Evolutionary conservation across 441 rosid species (phyloP), one percentile per base, ranked within the genome.

Genomic region (Brassica hybrid): DNA sequence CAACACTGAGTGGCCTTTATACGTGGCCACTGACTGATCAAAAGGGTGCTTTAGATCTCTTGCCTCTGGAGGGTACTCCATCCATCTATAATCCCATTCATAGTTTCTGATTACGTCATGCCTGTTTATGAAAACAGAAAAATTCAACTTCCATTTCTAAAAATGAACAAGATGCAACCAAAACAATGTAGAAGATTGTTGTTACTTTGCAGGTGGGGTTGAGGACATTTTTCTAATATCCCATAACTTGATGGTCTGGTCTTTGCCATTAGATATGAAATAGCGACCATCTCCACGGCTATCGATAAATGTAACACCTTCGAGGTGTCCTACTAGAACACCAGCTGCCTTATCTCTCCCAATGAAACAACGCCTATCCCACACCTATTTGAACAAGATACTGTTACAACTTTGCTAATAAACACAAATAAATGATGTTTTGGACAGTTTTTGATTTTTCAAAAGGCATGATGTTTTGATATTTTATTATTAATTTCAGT

Each of bases 31-130:
- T 0, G 98, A 95, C 78, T 77, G 90, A 82, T 95, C 99, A 14
- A 74, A 74, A 9, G 97, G 91, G 80, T 90, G 99, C 73, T 84
- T 93, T 78, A 85, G 38, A 67, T 86, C 81, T 85, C 91, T 83
- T 48, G 92, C 90, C 79, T 76, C 88, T 1, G 88, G 63, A 61
- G 98, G 98, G 80, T 95, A 95, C 64, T 95, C 97, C 98, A 93
- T 93, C 94, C 92, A 90, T 83, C 98, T 86, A 77, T 95, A 95
- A 82, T 95, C 99, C 99, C 98, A 95, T 64, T 90, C 96, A 59
- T 80, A 82, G 80, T 80, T 84, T 82, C 88, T 85, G 1, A 43
- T 68, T n/a, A 85, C 87, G 30, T 66, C 60, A 75, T 81, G 77
- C 84, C 96, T 93, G 85, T 56, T 66, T 75, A 18, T 41, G 1